Evolutionary conservation across 2,329 filamentous ascomycete genomes (phyloP).

Genomic region (Mollisia scopiformis): DNA sequence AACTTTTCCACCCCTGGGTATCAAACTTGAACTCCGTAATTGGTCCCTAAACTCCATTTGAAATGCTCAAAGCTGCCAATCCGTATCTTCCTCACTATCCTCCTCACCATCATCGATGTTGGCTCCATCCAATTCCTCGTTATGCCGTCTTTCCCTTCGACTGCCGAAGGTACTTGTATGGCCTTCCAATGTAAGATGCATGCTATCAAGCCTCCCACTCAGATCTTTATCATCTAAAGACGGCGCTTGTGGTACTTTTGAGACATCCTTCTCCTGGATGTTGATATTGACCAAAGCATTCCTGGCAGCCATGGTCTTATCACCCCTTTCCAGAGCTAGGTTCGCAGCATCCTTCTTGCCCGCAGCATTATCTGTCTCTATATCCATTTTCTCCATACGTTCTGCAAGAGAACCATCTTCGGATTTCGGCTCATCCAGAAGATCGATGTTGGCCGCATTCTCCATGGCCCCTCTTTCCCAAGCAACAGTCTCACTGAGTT

Average conservation of each 20-base stretch:
- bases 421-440: constrained; percentile 68
- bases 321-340: constrained; percentile 55
- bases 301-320: constrained; percentile 28
- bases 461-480: constrained; percentile 68
- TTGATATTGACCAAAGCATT: constrained; percentile 47
- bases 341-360: constrained; percentile 40
- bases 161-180: constrained; percentile 32
- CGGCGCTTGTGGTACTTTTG: constrained; percentile 43
- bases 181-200: constrained; percentile 37
- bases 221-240: constrained; percentile 34
- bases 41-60: not conserved
- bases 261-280: constrained; percentile 55
- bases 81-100: constrained; percentile 26
- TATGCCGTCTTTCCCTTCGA: constrained; percentile 20
- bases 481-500: constrained; percentile 81
- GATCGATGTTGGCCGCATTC: constrained; percentile 50
- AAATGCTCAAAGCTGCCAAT: constrained; percentile 25
- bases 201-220: constrained; percentile 31
- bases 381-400: constrained; percentile 42
- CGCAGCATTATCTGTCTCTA: constrained; percentile 47
- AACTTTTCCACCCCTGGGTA: constrained; percentile 12
- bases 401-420: constrained; percentile 36
- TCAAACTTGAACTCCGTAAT: constrained; percentile 5
- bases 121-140: constrained; percentile 15
- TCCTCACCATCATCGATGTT: constrained; percentile 13